Conservation (phyloP, 345 rosid genomes). For the Brassica cretica region DNA sequence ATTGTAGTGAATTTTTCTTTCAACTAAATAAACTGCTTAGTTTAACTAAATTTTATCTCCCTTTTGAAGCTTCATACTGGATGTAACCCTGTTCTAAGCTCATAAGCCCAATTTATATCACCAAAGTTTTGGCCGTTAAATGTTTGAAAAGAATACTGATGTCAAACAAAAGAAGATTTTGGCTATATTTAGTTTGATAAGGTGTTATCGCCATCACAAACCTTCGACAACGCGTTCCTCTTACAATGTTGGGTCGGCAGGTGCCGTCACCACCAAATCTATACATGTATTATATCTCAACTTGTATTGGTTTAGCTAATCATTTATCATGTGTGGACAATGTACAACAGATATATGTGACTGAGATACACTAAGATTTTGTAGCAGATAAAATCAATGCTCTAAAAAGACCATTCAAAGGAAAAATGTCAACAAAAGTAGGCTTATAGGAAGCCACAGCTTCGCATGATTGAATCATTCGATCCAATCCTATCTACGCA, state of each 20-base stretch:
- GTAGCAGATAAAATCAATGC: slow-evolving; percentile 16
- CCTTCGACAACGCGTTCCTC: background rate
- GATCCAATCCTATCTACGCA: slow-evolving; percentile 6
- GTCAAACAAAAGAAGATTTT: background rate
- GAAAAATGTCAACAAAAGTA: slow-evolving; percentile 21
- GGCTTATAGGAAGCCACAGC: slow-evolving; percentile 16
- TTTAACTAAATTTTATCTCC: background rate
- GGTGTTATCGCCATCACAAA: background rate
- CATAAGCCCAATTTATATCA: background rate
- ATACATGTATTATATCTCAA: slow-evolving; percentile 1
- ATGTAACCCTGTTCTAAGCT: background rate
- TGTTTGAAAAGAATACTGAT: background rate
- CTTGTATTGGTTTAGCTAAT: background rate
- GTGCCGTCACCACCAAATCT: background rate
- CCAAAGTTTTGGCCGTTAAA: background rate
- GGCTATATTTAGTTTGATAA: background rate
- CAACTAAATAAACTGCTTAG: background rate
- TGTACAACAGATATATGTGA: slow-evolving; percentile 3
- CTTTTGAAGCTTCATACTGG: background rate
- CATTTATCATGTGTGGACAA: slow-evolving; percentile 16
- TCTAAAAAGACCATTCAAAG: slow-evolving; percentile 5
- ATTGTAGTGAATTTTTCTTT: too few relatives aligned
- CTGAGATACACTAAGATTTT: slow-evolving; percentile 7
- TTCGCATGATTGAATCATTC: slow-evolving; percentile 5
- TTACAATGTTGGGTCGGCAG: background rate